These are phyloP conservation scores for Postia placenta DNA, from an alignment of 768 basidiomycete species.

Conservation along the genomic window DNA sequence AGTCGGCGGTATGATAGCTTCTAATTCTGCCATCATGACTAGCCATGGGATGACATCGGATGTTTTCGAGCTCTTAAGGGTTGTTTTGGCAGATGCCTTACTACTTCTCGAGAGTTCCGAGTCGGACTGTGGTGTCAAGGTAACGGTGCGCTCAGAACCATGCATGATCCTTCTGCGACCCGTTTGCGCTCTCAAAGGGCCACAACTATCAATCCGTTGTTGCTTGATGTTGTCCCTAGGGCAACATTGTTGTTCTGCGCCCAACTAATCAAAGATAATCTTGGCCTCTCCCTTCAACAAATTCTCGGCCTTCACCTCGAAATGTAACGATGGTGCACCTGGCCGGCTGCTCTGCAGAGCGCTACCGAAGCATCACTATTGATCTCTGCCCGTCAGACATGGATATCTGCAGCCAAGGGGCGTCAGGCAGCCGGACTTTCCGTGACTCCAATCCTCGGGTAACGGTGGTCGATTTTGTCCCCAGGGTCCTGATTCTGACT, in stretches of 20 bases:
- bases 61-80: not conserved
- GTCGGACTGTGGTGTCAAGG: not conserved
- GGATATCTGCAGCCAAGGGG: too few relatives aligned
- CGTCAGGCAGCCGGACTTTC: too few relatives aligned
- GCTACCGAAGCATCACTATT: too few relatives aligned
- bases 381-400: too few relatives aligned
- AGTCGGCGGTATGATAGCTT: not conserved
- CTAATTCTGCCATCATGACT: not conserved
- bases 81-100: not conserved
- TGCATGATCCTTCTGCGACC: not conserved
- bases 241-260: not conserved
- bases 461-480: too few relatives aligned
- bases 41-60: not conserved
- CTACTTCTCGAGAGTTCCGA: not conserved
- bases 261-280: not conserved
- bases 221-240: not conserved
- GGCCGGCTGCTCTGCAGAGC: too few relatives aligned
- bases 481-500: too few relatives aligned
- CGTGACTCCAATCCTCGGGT: too few relatives aligned
- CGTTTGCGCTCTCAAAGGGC: not conserved
- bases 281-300: not conserved
- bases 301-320: too few relatives aligned
- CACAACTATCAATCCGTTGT: not conserved
- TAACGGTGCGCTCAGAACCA: not conserved
- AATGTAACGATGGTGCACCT: too few relatives aligned